Base-by-base conservation (phyloP, 116 monocot species). In the Trichopus zeylanicus region DNA sequence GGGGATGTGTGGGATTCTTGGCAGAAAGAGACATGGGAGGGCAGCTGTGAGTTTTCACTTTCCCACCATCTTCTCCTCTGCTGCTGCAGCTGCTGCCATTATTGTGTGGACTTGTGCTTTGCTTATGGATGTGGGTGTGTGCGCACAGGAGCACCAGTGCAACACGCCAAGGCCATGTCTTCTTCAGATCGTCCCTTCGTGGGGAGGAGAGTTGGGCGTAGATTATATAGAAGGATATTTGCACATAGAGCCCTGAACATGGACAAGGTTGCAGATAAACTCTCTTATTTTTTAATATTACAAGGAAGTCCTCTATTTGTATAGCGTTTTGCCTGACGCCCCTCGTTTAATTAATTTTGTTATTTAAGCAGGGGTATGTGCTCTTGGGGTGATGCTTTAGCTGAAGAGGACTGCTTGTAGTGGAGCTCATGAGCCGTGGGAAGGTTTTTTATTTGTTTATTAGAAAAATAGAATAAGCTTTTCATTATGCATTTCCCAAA, bases 81-180 rank as follows among this genome's bases (percentile, higher is more conserved):
- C 13, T 59, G 38, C 56, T 29, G 31, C 31, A 35, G 34, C 21
- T 59, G 25, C 12, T 19, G 26, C 4, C 20, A 32, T 29, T 18
- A 29, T 13, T 57, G 31, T 56, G 55, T 56, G 56, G 3, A 19
- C 11, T 15, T 18, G 26, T 3, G 13, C 28, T 32, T 57, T 56
- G 26, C 57, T 57, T 57, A 21, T 53, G 26, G 10, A 6, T 30
- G 7, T 33, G 56, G 31, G n/a, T 18, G 27, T 56, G 57, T 49
- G 49, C 23, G 19, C 19, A 49, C 5, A 22, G 7, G n/a, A 32
- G 19, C 8, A 32, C 57, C 57, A 31, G 15, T 32, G 57, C 22
- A 16, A 57, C 57, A 57, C 57, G 57, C 31, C 19, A 57, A 57
- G 16, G 33, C 57, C 57, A 18, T 18, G 7, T 33, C 57, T n/a